Conservation (phyloP, 768 basidiomycete genomes). For the Lepiota venenata region DNA sequence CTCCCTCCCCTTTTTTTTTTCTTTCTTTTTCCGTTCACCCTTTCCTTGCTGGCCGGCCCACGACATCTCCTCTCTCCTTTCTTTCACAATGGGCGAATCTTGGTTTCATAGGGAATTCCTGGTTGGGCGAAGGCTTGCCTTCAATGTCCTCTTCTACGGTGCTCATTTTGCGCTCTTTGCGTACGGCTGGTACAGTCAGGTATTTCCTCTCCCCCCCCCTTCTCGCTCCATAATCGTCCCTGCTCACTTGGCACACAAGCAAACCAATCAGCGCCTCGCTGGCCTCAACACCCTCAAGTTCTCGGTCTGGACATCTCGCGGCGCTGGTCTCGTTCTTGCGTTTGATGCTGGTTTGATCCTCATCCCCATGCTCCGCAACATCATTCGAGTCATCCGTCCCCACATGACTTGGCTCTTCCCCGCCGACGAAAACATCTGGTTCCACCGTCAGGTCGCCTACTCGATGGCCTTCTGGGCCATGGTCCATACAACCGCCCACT, state of each 20-base stretch:
- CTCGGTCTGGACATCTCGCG: constrained; percentile 89
- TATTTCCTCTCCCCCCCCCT: constrained; percentile 21
- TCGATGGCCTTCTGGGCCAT: constrained; percentile 91
- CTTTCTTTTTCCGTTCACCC: constrained; percentile 7
- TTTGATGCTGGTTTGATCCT: constrained; percentile 85
- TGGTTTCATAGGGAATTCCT: constrained; percentile 78
- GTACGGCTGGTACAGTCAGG: constrained; percentile 90
- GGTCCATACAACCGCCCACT: constrained; percentile 93
- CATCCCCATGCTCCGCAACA: constrained; percentile 85
- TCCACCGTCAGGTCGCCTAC: constrained; percentile 93
- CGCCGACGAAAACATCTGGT: constrained; percentile 95
- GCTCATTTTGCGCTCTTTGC: constrained; percentile 70
- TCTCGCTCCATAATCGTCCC: not conserved
- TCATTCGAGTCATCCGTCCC: constrained; percentile 82
- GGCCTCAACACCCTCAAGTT: constrained; percentile 77
- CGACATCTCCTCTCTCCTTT: constrained; percentile 22
- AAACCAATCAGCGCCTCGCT: constrained; percentile 56
- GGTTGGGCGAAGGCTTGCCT: constrained; percentile 55
- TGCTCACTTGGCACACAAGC: constrained; percentile 32
- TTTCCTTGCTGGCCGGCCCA: constrained; percentile 50
- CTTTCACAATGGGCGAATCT: constrained; percentile 50
- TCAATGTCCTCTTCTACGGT: constrained; percentile 81
- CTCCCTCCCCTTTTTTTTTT: constrained; percentile 18
- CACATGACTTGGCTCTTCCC: constrained; percentile 81
- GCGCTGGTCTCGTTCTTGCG: constrained; percentile 88